Evolutionary conservation across 2,329 filamentous ascomycete species (phyloP).

Genomic region (Clarireedia paspali): DNA sequence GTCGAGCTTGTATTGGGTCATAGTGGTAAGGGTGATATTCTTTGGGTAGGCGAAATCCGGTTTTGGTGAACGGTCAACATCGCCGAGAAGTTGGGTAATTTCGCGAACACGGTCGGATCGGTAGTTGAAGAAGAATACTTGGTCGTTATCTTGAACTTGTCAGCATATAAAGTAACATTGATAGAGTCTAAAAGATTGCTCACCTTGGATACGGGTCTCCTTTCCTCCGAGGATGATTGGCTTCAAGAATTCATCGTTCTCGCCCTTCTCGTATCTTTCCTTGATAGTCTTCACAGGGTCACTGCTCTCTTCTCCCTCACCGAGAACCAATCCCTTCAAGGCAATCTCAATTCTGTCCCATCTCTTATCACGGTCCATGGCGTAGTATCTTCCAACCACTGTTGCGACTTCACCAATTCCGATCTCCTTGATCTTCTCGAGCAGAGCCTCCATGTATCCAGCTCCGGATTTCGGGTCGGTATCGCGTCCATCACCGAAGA

Average conservation of each 20-base stretch:
- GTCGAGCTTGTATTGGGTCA: slow-evolving; percentile 97
- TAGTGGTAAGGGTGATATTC: slow-evolving; percentile 80
- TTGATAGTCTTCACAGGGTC: slow-evolving; percentile 84
- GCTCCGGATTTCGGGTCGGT: slow-evolving; percentile 93
- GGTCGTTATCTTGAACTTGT: slow-evolving; percentile 63
- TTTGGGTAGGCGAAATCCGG: slow-evolving; percentile 93
- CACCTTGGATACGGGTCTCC: slow-evolving; percentile 77
- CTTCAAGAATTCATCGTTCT: slow-evolving; percentile 97
- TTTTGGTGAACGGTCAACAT: slow-evolving; percentile 81
- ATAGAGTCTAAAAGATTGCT: slow-evolving; percentile 17
- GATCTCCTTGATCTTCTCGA: slow-evolving; percentile 75
- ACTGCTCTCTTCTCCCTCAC: slow-evolving; percentile 77
- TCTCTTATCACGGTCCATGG: slow-evolving; percentile 99
- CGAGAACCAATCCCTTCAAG: slow-evolving; percentile 72
- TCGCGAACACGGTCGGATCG: slow-evolving; percentile 95
- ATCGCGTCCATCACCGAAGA: slow-evolving; percentile 96
- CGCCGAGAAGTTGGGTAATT: slow-evolving; percentile 88
- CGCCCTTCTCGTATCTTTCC: slow-evolving; percentile 76
- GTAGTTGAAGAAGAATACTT: slow-evolving; percentile 99
- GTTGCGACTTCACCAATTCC: slow-evolving; percentile 84
- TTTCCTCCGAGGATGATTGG: slow-evolving; percentile 91
- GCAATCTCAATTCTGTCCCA: slow-evolving; percentile 93
- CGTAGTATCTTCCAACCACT: slow-evolving; percentile 91
- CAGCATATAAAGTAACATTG: background rate
- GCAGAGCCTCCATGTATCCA: slow-evolving; percentile 78